Evolutionary conservation across 805 yeast genomes (phyloP).

Genomic region (Ogataea nitratoaversa): DNA sequence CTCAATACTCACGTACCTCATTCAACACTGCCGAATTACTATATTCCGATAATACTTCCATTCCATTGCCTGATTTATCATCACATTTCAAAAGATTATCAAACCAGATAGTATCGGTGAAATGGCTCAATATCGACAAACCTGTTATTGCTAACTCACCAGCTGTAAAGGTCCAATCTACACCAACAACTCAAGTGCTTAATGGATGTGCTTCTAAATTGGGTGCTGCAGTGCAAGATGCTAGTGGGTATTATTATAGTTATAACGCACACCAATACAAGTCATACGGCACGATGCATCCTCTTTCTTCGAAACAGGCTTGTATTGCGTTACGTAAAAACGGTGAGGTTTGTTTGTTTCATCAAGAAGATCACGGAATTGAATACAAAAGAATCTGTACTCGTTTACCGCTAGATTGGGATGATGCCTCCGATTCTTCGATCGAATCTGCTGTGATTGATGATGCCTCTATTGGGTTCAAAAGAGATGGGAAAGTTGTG

Average conservation of each 20-base stretch:
- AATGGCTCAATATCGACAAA: slow-evolving; percentile 76
- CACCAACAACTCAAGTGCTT: slow-evolving; percentile 22
- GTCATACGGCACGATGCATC: slow-evolving; percentile 63
- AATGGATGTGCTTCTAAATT: slow-evolving; percentile 33
- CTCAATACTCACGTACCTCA: slow-evolving; percentile 37
- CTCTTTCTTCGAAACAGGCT: slow-evolving; percentile 64
- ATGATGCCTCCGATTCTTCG: background rate
- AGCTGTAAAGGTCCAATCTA: slow-evolving; percentile 38
- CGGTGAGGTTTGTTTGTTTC: slow-evolving; percentile 58
- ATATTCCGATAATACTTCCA: slow-evolving; percentile 35
- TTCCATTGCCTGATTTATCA: slow-evolving; percentile 23
- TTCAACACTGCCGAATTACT: slow-evolving; percentile 41
- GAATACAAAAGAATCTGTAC: slow-evolving; percentile 44
- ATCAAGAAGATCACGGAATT: slow-evolving; percentile 59
- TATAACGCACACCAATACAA: slow-evolving; percentile 59
- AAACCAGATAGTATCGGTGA: slow-evolving; percentile 44
- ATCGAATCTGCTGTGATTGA: slow-evolving; percentile 19
- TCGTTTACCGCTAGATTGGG: slow-evolving; percentile 28
- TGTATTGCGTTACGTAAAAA: slow-evolving; percentile 60
- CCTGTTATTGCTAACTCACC: slow-evolving; percentile 58
- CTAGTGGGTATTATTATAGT: slow-evolving; percentile 34
- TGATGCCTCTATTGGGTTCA: slow-evolving; percentile 49
- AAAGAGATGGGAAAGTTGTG: slow-evolving; percentile 41
- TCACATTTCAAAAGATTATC: slow-evolving; percentile 16
- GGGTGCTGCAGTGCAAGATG: slow-evolving; percentile 34